These are phyloP conservation scores for Neospermospora avenae DNA, from an alignment of 2,329 filamentous ascomycete species.

Conservation along the genomic window DNA sequence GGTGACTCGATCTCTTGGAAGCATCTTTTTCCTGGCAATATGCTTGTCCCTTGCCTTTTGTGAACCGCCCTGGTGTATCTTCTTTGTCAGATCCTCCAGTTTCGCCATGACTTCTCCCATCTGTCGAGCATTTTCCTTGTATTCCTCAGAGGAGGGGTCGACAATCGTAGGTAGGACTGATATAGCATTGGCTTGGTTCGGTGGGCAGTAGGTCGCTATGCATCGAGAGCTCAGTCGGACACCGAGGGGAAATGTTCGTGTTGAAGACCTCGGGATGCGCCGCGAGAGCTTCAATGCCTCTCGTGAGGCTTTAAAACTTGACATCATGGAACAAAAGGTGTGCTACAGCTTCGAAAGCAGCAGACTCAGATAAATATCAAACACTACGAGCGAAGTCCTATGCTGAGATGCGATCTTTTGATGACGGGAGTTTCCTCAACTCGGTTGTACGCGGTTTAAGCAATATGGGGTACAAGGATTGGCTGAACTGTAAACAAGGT, in stretches of 20 bases:
- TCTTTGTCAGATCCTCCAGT: slow-evolving; percentile 67
- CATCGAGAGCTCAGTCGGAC: slow-evolving; percentile 15
- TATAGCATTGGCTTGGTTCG: slow-evolving; percentile 77
- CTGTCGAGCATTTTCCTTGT: slow-evolving; percentile 72
- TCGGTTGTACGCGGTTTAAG: slow-evolving; percentile 19
- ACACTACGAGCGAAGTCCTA: slow-evolving; percentile 19
- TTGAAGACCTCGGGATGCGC: slow-evolving; percentile 39
- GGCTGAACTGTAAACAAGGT: background rate
- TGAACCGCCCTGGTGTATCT: slow-evolving; percentile 72
- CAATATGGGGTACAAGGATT: slow-evolving; percentile 2
- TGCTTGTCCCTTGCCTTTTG: slow-evolving; percentile 86
- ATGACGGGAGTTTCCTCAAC: too few species aligned
- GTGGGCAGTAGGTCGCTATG: slow-evolving; percentile 74
- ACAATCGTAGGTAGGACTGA: slow-evolving; percentile 74
- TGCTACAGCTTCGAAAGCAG: background rate
- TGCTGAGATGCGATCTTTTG: background rate
- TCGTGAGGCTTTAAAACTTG: slow-evolving; percentile 45
- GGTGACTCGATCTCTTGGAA: slow-evolving; percentile 84
- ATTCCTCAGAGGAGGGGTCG: slow-evolving; percentile 74
- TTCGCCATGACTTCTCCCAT: slow-evolving; percentile 71
- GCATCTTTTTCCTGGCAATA: slow-evolving; percentile 84
- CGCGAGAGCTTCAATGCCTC: slow-evolving; percentile 44
- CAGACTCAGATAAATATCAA: slow-evolving; percentile 9
- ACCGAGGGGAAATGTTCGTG: slow-evolving; percentile 25
- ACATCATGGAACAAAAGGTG: slow-evolving; percentile 40